Evolutionary conservation across 495 filamentous ascomycete genomes (phyloP), one percentile per base, ranked within the genome.

Genomic region (Penicillium ucsense): DNA sequence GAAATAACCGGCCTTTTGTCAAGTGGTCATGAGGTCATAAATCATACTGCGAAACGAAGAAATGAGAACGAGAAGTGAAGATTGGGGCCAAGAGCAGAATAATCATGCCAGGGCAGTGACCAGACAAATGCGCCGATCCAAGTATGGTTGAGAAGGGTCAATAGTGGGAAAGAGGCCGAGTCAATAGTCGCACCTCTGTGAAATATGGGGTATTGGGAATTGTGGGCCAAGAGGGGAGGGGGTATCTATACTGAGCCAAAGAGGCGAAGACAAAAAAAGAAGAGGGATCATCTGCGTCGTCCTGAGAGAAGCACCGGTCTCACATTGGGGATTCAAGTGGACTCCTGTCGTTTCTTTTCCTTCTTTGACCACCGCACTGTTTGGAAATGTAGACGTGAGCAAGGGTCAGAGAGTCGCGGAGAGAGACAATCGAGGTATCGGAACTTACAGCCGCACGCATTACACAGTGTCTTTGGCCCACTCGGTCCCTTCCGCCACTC

Each of bases 401-500:
- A 10, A 34, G 30, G 47, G 40, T 41, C 31, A 9, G 20, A 35
- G 20, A 49, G 9, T 35, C 30, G 28, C 34, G 7, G 9, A 45
- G 11, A 43, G n/a, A 43, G 32, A 6, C 0, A 3, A 20, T 3
- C 5, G 1, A 12, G 41, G 32, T 27, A 38, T 11, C 55, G 34
- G 32, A 48, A 77, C 79, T 68, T 68, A 68, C 89, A 77, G 49
- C 92, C 92, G 67, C 92, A 98, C 27, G 92, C 92, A 72, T 98
- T 98, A 67, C 92, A 98, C 38, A 98, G 70, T 3, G 91, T 96
- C 68, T 98, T 97, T 3, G 92, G 92, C 5, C 92, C 92, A 45
- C 78, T 84, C 0, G 92, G 92, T 0, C 92, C 92, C 60, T 95
- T 97, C 47, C 92, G 77, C 92, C 92, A 98, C 70, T 98, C 92